A percentile compares a stretch with the other conserved stretches of the same genome.
Conservation (phyloP, 2,329 filamentous ascomycete genomes). For the Hansfordia pulvinata region DNA sequence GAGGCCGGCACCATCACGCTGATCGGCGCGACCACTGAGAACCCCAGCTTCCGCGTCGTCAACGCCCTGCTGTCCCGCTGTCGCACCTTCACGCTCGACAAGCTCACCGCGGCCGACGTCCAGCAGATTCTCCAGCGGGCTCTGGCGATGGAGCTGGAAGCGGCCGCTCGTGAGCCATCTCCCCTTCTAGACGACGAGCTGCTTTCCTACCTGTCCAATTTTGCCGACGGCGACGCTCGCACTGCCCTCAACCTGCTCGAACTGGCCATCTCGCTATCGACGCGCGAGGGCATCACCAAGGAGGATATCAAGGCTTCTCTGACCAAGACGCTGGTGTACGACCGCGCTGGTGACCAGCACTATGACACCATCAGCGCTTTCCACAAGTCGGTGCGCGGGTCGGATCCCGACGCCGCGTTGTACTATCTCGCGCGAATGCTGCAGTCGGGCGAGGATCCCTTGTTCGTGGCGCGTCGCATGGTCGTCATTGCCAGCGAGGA, state of each 20-base stretch:
- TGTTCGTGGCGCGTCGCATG: slow-evolving; percentile 85
- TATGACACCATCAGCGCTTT: slow-evolving; percentile 97
- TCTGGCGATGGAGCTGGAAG: slow-evolving; percentile 41
- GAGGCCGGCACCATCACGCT: slow-evolving; percentile 83
- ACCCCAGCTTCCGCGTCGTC: slow-evolving; percentile 88
- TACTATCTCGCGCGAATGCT: slow-evolving; percentile 97
- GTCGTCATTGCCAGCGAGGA: slow-evolving; percentile 94
- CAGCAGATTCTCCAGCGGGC: slow-evolving; percentile 65
- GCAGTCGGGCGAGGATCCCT: slow-evolving; percentile 81
- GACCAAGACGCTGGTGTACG: slow-evolving; percentile 89
- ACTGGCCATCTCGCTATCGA: slow-evolving; percentile 67
- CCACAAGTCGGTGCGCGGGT: slow-evolving; percentile 87
- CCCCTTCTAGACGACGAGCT: slow-evolving; percentile 64
- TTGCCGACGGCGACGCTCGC: slow-evolving; percentile 84
- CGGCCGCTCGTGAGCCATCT: slow-evolving; percentile 20
- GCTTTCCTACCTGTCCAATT: slow-evolving; percentile 67
- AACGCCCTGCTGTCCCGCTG: slow-evolving; percentile 79
- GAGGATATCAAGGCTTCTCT: slow-evolving; percentile 68
- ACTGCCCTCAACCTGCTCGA: slow-evolving; percentile 89
- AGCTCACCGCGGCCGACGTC: slow-evolving; percentile 61
- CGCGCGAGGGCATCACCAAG: slow-evolving; percentile 50
- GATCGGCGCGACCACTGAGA: slow-evolving; percentile 93
- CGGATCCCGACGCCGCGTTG: slow-evolving; percentile 72
- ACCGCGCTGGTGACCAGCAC: slow-evolving; percentile 88
- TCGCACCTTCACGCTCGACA: slow-evolving; percentile 74